A percentile compares a stretch with the other conserved stretches of the same genome.
Evolutionary conservation across 2,329 filamentous ascomycete genomes (phyloP).

Genomic region (Exophiala sideris): DNA sequence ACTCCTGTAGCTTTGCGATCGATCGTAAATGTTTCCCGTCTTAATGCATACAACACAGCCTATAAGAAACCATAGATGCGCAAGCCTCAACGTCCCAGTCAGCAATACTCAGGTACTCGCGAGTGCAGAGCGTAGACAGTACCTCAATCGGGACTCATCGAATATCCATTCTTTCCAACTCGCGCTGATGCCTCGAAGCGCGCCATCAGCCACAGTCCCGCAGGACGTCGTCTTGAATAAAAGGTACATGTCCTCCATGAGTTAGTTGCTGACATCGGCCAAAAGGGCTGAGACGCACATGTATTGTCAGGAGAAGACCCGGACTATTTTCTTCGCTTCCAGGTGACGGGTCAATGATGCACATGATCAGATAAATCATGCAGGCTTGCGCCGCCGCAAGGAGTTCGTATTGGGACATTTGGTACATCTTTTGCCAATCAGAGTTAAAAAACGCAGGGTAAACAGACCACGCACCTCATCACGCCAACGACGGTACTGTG

Average conservation of each 20-base stretch:
- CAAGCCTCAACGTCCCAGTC: neutral
- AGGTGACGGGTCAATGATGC: conserved; percentile 13
- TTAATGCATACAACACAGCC: conserved; percentile 9
- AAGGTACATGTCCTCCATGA: too few relatives aligned
- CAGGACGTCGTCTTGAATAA: too few relatives aligned
- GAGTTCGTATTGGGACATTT: conserved; percentile 7
- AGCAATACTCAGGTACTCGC: neutral
- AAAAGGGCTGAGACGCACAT: neutral
- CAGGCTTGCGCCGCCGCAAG: conserved; percentile 22
- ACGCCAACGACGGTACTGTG: conserved; percentile 9
- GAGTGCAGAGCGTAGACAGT: neutral
- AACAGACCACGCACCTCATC: neutral
- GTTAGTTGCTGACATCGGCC: too few relatives aligned
- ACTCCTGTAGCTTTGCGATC: neutral
- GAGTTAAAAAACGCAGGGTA: neutral
- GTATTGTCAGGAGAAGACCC: conserved; percentile 7
- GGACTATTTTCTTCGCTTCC: conserved; percentile 3
- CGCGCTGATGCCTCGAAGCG: conserved; percentile 7
- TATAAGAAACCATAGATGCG: conserved; percentile 14
- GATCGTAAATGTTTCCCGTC: conserved; percentile 2
- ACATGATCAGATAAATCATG: conserved; percentile 26
- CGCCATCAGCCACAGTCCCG: neutral
- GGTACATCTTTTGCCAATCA: neutral
- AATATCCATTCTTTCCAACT: conserved; percentile 29
- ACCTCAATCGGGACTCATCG: conserved; percentile 26